Percentiles rank a stretch among this genome's conserved stretches.
Evolutionary conservation across 192 early-diverging fungal genomes (phyloP).

Genomic region (Backusella tarrabulga): DNA sequence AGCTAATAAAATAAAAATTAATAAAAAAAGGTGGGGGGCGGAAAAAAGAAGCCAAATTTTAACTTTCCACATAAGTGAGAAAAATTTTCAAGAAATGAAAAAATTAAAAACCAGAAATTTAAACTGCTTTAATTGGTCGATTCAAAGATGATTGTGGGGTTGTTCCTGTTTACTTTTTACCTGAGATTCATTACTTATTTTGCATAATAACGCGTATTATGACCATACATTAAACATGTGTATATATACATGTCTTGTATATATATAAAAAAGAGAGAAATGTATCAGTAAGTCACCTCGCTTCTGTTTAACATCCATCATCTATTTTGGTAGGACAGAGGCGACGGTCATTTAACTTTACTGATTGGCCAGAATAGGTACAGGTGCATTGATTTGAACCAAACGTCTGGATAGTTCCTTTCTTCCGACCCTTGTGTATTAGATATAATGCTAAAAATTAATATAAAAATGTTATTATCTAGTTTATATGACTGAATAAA

Average conservation of each 20-base stretch:
- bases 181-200: background rate
- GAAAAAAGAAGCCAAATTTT: background rate
- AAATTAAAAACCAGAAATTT: slow-evolving; percentile 4
- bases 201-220: background rate
- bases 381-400: background rate
- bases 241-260: background rate
- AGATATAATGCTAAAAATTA: no score
- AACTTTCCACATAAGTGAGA: background rate
- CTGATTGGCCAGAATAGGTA: background rate
- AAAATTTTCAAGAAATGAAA: background rate
- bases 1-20: background rate
- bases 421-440: background rate
- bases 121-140: background rate
- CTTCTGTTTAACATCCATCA: background rate
- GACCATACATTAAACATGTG: background rate
- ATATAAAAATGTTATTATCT: background rate
- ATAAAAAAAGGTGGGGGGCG: background rate
- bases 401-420: background rate
- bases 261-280: background rate
- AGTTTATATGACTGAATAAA: background rate
- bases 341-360: background rate
- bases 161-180: background rate
- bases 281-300: background rate
- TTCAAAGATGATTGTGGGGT: background rate
- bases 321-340: background rate